Conservation (phyloP, 495 filamentous ascomycete genomes). For the Penicillium desertorum region DNA sequence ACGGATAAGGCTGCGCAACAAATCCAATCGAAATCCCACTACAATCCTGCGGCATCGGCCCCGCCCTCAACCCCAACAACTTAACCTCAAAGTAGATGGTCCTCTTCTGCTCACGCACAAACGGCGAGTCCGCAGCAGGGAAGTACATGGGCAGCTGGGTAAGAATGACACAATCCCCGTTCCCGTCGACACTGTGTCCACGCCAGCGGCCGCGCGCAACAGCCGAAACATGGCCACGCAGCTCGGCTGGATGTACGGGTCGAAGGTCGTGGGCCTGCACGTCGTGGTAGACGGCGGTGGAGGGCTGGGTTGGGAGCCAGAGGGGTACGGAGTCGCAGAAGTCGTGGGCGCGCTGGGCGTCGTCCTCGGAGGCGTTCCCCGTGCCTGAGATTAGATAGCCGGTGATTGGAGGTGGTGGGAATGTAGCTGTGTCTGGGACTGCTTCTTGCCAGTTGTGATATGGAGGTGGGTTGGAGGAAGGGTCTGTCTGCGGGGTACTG, state of each 20-base stretch:
- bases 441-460: conserved; percentile 79
- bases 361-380: conserved; percentile 68
- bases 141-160: conserved; percentile 76
- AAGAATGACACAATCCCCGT: conserved; percentile 51
- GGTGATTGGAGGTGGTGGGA: conserved; percentile 78
- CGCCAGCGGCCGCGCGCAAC: conserved; percentile 43
- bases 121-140: conserved; percentile 64
- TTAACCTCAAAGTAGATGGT: conserved; percentile 80
- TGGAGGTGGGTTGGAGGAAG: conserved; percentile 46
- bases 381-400: conserved; percentile 65
- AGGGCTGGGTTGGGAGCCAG: conserved; percentile 52
- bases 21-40: conserved; percentile 76
- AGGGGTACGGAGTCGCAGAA: conserved; percentile 71
- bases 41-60: conserved; percentile 35
- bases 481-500: neutral
- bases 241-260: conserved; percentile 49
- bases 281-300: conserved; percentile 36
- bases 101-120: conserved; percentile 51
- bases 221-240: conserved; percentile 41
- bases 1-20: conserved; percentile 77
- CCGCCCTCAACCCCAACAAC: conserved; percentile 47
- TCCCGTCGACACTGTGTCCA: conserved; percentile 41
- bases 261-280: conserved; percentile 46
- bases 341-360: conserved; percentile 68
- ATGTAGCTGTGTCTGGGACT: conserved; percentile 74